These are phyloP conservation scores for Mycogone perniciosa DNA, from an alignment of 2,329 filamentous ascomycete species.

Conservation along the genomic window DNA sequence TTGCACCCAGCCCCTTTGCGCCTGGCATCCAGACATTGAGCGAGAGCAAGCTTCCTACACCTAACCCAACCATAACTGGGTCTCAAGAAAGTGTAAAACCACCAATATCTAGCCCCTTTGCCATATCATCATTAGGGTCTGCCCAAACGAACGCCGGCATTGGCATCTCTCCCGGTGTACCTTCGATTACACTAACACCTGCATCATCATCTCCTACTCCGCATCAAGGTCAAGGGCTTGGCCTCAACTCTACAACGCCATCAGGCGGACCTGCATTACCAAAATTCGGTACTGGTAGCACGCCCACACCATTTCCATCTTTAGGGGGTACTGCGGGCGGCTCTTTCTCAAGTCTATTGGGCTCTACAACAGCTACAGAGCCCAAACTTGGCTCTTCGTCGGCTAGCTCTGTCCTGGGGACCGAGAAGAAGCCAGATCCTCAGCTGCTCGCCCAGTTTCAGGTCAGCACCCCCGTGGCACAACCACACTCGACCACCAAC, in stretches of 20 bases:
- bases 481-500: too few relatives aligned
- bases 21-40: not conserved
- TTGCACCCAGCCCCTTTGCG: not conserved
- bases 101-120: conserved; percentile 15
- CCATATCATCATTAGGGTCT: conserved; percentile 4
- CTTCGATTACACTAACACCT: not conserved
- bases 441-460: not conserved
- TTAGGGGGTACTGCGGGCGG: not conserved
- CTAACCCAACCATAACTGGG: not conserved
- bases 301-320: not conserved
- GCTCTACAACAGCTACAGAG: not conserved
- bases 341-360: not conserved
- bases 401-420: not conserved
- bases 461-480: not conserved
- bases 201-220: not conserved
- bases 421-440: not conserved
- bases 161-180: not conserved
- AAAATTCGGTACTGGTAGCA: not conserved
- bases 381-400: not conserved
- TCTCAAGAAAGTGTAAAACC: not conserved
- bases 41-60: not conserved
- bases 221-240: not conserved
- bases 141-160: conserved; percentile 1
- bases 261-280: not conserved
- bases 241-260: not conserved